Evolutionary conservation across 2,329 filamentous ascomycete genomes (phyloP), one percentile per base, ranked within the genome.

Genomic region (Didymella sp.): DNA sequence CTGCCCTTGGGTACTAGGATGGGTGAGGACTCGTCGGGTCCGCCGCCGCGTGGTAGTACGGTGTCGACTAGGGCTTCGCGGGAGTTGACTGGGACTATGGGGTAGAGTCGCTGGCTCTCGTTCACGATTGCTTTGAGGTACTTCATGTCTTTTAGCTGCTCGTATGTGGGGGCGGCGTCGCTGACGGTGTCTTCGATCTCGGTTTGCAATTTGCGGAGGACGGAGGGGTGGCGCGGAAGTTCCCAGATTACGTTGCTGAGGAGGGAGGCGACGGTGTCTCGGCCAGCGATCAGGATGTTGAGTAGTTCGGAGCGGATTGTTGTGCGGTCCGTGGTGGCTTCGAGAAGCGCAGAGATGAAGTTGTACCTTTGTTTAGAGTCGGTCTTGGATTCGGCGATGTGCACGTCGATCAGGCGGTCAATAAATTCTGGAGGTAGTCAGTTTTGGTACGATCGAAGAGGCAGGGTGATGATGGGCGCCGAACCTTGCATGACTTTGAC

Each of bases 181-280:
- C 61, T 62, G 5, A 96, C 82, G 0, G 80, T 79, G 1, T 81
- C 31, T 15, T 51, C 40, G 21, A 74, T 59, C 73, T 75, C 79
- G 9, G 62, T 55, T 17, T 79, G 52, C 62, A 77, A 62, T 56
- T 71, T 41, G 50, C 62, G 25, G 66, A 72, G 51, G 53, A 74
- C 58, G 6, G 61, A 57, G 6, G 77, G 73, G 45, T 76, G 74
- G 2, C 76, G 71, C 7, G 75, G 71, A 47, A 77, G 62, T 7
- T 77, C 62, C 33, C 67, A 72, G 52, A 79, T 63, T 40, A 76
- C 41, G 62, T 76, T 73, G 5, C 60, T 62, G 12, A 76, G 60
- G 4, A 71, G 65, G 1, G 64, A 49, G 24, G 69, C 73, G 7
- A 67, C 73, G 6, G 74, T 73, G 43, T 77, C 74, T 24, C 68